Percentiles rank a stretch among this genome's conserved stretches.
These are phyloP conservation scores for Steccherinum ochraceum DNA, from an alignment of 768 basidiomycete genomes.

Conservation along the genomic window DNA sequence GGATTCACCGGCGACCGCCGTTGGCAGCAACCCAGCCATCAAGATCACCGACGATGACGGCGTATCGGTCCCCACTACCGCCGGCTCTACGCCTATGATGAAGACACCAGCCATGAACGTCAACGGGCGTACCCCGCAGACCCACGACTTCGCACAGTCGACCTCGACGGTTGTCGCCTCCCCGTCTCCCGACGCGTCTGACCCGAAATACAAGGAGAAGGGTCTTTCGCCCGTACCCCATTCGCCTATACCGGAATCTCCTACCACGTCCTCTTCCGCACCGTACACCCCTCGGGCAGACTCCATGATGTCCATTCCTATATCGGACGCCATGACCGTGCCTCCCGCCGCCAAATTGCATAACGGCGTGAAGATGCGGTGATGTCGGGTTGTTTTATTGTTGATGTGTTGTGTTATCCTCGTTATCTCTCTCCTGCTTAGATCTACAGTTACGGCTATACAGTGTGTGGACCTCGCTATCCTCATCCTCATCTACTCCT, in stretches of 20 bases:
- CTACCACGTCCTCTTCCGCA: slow-evolving; percentile 12
- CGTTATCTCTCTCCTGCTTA: neutral
- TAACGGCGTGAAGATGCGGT: neutral
- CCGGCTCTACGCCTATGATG: neutral
- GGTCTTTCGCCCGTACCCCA: neutral
- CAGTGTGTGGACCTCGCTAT: too few species aligned
- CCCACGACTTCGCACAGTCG: neutral
- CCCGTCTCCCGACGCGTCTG: neutral
- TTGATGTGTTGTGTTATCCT: too few species aligned
- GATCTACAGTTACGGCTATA: too few species aligned
- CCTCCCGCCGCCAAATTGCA: slow-evolving; percentile 15
- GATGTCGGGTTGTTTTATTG: neutral
- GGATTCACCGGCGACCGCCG: slow-evolving; percentile 11
- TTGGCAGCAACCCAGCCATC: neutral
- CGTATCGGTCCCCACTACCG: neutral
- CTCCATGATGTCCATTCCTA: slow-evolving; percentile 11
- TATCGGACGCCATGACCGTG: slow-evolving; percentile 27
- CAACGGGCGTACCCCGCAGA: too few species aligned
- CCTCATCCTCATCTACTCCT: too few species aligned
- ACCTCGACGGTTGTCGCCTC: neutral
- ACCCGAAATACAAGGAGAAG: neutral
- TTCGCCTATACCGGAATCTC: neutral
- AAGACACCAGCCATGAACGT: neutral
- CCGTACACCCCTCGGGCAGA: slow-evolving; percentile 17
- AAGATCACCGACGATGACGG: neutral